A percentile compares a stretch with the other conserved stretches of the same genome.
Conservation (phyloP, 2,329 filamentous ascomycete genomes). For the Paracamarosporium sp. region DNA sequence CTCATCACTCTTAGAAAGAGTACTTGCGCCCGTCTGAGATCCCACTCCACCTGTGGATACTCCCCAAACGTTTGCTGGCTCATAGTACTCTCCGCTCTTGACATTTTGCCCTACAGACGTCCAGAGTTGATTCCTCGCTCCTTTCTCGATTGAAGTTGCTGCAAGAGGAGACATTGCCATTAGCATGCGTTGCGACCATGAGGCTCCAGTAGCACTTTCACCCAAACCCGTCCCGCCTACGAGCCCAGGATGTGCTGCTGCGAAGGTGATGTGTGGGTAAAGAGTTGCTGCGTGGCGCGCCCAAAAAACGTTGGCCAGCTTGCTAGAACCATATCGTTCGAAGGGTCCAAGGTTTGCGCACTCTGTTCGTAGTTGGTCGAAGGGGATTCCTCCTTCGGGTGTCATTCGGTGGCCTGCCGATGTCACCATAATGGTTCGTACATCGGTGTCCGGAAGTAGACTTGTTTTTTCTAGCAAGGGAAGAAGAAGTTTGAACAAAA, state of each 20-base stretch:
- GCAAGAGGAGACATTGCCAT: slow-evolving; percentile 1
- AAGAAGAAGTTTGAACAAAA: slow-evolving; percentile 50
- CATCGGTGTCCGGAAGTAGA: slow-evolving; percentile 39
- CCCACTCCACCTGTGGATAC: background rate
- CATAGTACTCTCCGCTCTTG: slow-evolving; percentile 13
- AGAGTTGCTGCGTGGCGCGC: slow-evolving; percentile 44
- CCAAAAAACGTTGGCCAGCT: slow-evolving; percentile 56
- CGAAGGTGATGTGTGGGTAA: slow-evolving; percentile 49
- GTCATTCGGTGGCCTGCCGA: slow-evolving; percentile 8
- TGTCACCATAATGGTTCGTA: slow-evolving; percentile 50
- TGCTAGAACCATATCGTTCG: slow-evolving; percentile 52
- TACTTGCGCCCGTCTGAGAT: background rate
- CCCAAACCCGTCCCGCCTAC: slow-evolving; percentile 38
- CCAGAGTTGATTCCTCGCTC: slow-evolving; percentile 19
- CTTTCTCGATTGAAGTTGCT: slow-evolving; percentile 8
- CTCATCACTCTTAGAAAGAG: slow-evolving; percentile 4
- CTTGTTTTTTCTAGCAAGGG: slow-evolving; percentile 43
- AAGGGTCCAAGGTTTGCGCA: slow-evolving; percentile 28
- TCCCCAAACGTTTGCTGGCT: slow-evolving; percentile 6
- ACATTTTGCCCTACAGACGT: slow-evolving; percentile 9
- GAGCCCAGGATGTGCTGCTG: slow-evolving; percentile 53
- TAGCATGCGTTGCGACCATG: background rate
- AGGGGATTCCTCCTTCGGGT: slow-evolving; percentile 11
- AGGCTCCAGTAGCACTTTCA: slow-evolving; percentile 2
- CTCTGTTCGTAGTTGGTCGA: slow-evolving; percentile 23